These are phyloP conservation scores for Camellia japonica DNA, from an alignment of 148 eudicot species.

Conservation along the genomic window DNA sequence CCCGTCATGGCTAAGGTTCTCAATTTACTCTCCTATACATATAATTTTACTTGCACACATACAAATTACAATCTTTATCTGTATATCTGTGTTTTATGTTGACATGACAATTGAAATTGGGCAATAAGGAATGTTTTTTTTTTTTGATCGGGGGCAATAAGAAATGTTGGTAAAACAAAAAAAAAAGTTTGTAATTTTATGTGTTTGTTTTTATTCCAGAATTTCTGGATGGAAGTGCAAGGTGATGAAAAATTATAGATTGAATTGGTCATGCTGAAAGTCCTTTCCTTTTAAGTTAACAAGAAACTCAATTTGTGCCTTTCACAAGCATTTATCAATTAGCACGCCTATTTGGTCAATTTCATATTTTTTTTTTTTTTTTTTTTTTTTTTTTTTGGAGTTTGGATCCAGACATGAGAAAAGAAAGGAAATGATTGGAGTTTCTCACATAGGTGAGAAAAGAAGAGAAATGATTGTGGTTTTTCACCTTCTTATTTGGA, in stretches of 20 bases:
- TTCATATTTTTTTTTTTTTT: background rate
- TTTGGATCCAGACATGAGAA: too few relatives aligned
- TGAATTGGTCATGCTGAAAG: background rate
- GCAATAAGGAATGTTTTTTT: background rate
- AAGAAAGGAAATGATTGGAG: too few relatives aligned
- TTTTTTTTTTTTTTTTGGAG: too few relatives aligned
- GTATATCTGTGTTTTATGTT: background rate
- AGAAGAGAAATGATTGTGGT: too few relatives aligned
- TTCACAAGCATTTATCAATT: background rate
- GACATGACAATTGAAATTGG: background rate
- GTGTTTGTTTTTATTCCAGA: background rate
- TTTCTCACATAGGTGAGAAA: too few relatives aligned
- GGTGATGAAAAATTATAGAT: background rate
- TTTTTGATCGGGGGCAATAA: background rate
- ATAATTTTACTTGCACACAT: background rate
- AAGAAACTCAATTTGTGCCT: background rate
- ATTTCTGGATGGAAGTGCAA: background rate
- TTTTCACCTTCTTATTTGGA: too few relatives aligned
- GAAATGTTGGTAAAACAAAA: background rate
- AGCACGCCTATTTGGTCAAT: background rate
- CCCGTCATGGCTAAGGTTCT: conserved; percentile 15
- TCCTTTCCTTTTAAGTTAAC: background rate
- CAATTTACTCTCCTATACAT: background rate
- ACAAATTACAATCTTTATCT: background rate
- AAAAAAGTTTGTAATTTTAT: background rate